Evolutionary conservation across 768 basidiomycete genomes (phyloP).

Genomic region (Suillus bovinus): DNA sequence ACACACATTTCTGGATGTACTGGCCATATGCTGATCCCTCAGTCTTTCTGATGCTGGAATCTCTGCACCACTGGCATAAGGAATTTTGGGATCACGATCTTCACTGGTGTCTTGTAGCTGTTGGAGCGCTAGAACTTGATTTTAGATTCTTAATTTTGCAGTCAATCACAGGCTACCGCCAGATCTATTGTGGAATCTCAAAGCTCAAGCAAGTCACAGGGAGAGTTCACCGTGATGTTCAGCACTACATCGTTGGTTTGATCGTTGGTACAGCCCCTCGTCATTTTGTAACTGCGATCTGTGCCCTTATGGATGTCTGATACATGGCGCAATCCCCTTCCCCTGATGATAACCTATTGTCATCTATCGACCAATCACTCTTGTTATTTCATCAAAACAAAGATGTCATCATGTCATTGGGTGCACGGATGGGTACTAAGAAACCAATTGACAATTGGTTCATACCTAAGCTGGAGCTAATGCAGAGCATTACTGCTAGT

Average conservation of each 20-base stretch:
- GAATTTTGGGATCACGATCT: too few relatives aligned
- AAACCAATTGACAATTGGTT: too few relatives aligned
- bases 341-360: slow-evolving; percentile 24
- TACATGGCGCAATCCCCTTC: slow-evolving; percentile 35
- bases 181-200: slow-evolving; percentile 42
- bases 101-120: slow-evolving; percentile 35
- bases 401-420: slow-evolving; percentile 29
- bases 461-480: too few relatives aligned
- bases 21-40: too few relatives aligned
- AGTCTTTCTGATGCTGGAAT: too few relatives aligned
- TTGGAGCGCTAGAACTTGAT: slow-evolving; percentile 37
- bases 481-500: too few relatives aligned
- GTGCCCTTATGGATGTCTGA: slow-evolving; percentile 37
- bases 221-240: slow-evolving; percentile 37
- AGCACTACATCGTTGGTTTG: slow-evolving; percentile 34
- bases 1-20: too few relatives aligned
- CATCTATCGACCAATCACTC: slow-evolving; percentile 23
- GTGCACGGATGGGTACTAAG: slow-evolving; percentile 14
- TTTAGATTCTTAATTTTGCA: slow-evolving; percentile 39
- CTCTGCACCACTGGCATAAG: too few relatives aligned
- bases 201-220: slow-evolving; percentile 46
- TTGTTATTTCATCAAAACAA: slow-evolving; percentile 36
- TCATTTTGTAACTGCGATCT: slow-evolving; percentile 32
- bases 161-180: slow-evolving; percentile 33
- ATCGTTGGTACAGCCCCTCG: slow-evolving; percentile 34